These are phyloP conservation scores for Coleophoma cylindrospora DNA, from an alignment of 2,329 filamentous ascomycete species.

Conservation along the genomic window DNA sequence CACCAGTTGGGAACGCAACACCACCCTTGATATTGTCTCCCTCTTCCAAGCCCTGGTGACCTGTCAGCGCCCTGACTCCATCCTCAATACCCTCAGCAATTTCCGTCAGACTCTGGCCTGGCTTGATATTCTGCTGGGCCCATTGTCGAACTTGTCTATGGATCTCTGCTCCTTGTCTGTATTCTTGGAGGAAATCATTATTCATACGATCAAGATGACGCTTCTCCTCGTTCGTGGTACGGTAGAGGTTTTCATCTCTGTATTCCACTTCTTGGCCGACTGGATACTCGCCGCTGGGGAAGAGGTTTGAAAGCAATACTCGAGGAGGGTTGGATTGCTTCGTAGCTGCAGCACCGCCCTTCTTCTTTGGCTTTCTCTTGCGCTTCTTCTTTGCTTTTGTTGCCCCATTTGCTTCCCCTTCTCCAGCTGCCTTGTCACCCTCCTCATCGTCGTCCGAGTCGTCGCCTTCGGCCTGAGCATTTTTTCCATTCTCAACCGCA, in stretches of 20 bases:
- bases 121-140: conserved; percentile 75
- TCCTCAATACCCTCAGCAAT: conserved; percentile 88
- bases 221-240: conserved; percentile 82
- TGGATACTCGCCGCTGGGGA: conserved; percentile 68
- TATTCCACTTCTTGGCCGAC: conserved; percentile 77
- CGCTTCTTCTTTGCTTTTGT: conserved; percentile 60
- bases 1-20: conserved; percentile 81
- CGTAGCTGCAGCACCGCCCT: conserved; percentile 66
- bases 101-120: conserved; percentile 73
- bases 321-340: conserved; percentile 74
- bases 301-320: conserved; percentile 68
- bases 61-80: conserved; percentile 70
- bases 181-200: conserved; percentile 74
- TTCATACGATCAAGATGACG: conserved; percentile 76
- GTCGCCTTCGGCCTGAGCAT: conserved; percentile 36
- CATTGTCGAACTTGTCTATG: conserved; percentile 83
- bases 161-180: conserved; percentile 81
- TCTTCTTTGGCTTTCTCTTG: conserved; percentile 72
- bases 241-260: conserved; percentile 68
- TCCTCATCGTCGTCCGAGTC: conserved; percentile 51
- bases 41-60: conserved; percentile 70
- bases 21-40: conserved; percentile 75
- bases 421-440: conserved; percentile 29
- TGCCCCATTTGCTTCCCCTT: conserved; percentile 30
- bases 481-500: conserved; percentile 16